Conservation (phyloP, 139 green algal species). For the Chlamydomonas eustigma region DNA sequence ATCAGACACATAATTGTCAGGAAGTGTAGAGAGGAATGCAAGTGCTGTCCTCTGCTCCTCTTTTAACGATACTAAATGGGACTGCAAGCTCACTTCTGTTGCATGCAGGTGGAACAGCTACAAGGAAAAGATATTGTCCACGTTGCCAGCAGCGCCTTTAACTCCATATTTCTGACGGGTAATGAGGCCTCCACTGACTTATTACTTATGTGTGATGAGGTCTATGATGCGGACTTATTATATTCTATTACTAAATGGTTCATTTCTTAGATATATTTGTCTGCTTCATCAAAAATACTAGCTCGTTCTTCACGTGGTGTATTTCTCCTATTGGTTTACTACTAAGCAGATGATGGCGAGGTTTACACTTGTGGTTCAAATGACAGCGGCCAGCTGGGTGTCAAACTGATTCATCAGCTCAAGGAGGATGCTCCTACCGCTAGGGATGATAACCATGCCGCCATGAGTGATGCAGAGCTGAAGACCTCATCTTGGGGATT, state of each 20-base stretch:
- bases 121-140: not conserved
- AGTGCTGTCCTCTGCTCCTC: not conserved
- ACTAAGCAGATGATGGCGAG: slow-evolving; percentile 9
- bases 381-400: slow-evolving; percentile 2
- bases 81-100: too few relatives aligned
- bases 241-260: not conserved
- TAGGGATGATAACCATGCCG: not conserved
- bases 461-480: not conserved
- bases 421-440: not conserved
- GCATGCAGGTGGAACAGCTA: not conserved
- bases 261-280: not conserved
- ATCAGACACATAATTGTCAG: too few relatives aligned
- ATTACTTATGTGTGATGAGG: not conserved
- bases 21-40: not conserved
- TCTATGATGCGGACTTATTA: not conserved
- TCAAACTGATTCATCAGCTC: not conserved
- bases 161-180: slow-evolving; percentile 2
- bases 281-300: too few relatives aligned
- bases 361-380: not conserved
- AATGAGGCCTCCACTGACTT: not conserved
- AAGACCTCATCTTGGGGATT: not conserved
- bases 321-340: too few relatives aligned
- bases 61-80: not conserved
- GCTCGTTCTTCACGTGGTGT: too few relatives aligned
- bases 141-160: not conserved